phyloP scores from a whole-genome alignment of 106 monocot genomes.

The Amphibolis antarctica region DNA sequence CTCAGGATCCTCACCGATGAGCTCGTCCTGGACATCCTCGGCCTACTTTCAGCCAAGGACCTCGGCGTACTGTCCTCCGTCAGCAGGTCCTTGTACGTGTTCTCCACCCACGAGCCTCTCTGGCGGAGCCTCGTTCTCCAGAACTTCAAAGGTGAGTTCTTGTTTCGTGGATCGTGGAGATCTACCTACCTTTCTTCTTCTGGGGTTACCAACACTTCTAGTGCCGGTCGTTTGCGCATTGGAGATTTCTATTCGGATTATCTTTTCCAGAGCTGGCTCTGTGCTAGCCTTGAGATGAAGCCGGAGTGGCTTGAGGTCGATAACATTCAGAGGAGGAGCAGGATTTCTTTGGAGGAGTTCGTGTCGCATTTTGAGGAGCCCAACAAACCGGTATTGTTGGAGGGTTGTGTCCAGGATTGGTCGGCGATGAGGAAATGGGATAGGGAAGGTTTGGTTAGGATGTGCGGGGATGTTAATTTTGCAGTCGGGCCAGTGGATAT shows the following conservation, averaged over 20 bases:
- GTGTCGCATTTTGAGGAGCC: constrained; percentile 61
- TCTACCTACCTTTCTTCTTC: constrained; percentile 36
- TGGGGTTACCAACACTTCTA: background rate
- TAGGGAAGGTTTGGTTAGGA: constrained; percentile 22
- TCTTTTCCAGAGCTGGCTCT: constrained; percentile 98
- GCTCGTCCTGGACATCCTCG: too few species aligned
- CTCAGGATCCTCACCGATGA: too few species aligned
- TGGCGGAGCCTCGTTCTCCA: too few species aligned
- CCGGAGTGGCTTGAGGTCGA: constrained; percentile 69
- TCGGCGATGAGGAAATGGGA: constrained; percentile 68
- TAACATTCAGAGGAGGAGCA: constrained; percentile 46
- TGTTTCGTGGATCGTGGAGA: constrained; percentile 57
- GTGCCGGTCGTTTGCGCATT: constrained; percentile 19
- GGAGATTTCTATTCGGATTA: constrained; percentile 83
- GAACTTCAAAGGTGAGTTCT: too few species aligned
- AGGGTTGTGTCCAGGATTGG: constrained; percentile 64
- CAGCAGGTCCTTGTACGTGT: too few species aligned
- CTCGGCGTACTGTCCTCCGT: too few species aligned
- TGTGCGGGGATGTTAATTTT: constrained; percentile 47
- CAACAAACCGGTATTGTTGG: constrained; percentile 76
- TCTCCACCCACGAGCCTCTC: too few species aligned
- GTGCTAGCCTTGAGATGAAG: constrained; percentile 88
- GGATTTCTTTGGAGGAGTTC: constrained; percentile 65
- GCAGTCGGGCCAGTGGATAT: constrained; percentile 83
- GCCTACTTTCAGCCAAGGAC: too few species aligned